These are phyloP conservation scores for Yamadazyma oceani DNA, from an alignment of 1,139 yeast species.

Conservation along the genomic window DNA sequence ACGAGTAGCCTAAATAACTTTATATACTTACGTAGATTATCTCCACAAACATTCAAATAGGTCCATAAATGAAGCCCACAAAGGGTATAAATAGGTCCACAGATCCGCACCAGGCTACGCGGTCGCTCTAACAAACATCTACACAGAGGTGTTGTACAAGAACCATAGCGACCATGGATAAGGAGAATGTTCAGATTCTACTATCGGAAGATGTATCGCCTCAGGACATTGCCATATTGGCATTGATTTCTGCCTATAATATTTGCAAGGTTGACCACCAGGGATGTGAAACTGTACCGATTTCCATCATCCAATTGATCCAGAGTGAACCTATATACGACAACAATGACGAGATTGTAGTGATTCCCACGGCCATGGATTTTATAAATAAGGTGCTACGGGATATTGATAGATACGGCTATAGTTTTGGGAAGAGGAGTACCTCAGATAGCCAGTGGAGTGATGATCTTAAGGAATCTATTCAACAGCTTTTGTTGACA, in stretches of 20 bases:
- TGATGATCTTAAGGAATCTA: not conserved
- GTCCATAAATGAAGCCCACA: not conserved
- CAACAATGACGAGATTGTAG: slow-evolving; percentile 22
- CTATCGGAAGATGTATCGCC: slow-evolving; percentile 38
- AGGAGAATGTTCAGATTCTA: slow-evolving; percentile 10
- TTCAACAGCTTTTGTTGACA: slow-evolving; percentile 11
- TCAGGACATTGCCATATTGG: slow-evolving; percentile 30
- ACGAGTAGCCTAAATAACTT: slow-evolving; percentile 13
- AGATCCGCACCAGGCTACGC: too few relatives aligned
- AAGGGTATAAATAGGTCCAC: too few relatives aligned
- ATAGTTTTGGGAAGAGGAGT: not conserved
- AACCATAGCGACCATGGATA: too few relatives aligned
- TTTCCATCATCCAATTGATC: slow-evolving; percentile 21
- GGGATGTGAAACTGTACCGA: slow-evolving; percentile 7
- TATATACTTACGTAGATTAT: not conserved
- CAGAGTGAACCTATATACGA: slow-evolving; percentile 28
- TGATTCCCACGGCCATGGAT: slow-evolving; percentile 30
- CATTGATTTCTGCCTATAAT: slow-evolving; percentile 5
- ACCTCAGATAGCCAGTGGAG: slow-evolving; percentile 4
- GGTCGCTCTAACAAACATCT: too few relatives aligned
- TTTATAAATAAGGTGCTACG: slow-evolving; percentile 19
- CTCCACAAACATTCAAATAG: not conserved
- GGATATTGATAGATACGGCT: slow-evolving; percentile 7
- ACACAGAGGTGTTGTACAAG: too few relatives aligned
- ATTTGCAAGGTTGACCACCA: not conserved